Evolutionary conservation across 2,329 filamentous ascomycete genomes (phyloP).

Genomic region (Epichloe glyceriae): DNA sequence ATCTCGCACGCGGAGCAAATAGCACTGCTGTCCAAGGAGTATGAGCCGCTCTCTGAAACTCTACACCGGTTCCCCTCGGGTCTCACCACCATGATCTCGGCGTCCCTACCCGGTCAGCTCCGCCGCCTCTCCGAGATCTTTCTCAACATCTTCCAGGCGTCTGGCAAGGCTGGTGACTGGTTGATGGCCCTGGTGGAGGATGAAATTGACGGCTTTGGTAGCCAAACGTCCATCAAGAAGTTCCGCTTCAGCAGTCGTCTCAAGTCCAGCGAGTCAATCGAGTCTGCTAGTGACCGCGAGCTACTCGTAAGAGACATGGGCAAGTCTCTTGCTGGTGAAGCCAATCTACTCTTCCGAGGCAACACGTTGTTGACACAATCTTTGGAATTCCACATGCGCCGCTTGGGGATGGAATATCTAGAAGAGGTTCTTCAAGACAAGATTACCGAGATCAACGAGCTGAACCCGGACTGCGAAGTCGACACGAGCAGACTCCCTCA

Average conservation of each 20-base stretch:
- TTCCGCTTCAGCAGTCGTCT: constrained; percentile 58
- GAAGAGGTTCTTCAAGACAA: constrained; percentile 79
- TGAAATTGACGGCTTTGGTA: constrained; percentile 87
- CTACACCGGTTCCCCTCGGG: constrained; percentile 75
- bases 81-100: constrained; percentile 72
- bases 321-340: constrained; percentile 70
- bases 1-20: constrained; percentile 79
- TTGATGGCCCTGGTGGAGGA: constrained; percentile 87
- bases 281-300: constrained; percentile 52
- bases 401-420: constrained; percentile 83
- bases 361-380: constrained; percentile 91
- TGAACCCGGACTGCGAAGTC: constrained; percentile 87
- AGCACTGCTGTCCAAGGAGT: constrained; percentile 76
- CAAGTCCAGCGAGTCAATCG: constrained; percentile 56
- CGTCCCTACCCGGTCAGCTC: constrained; percentile 64
- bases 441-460: constrained; percentile 77
- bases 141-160: constrained; percentile 91
- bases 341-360: constrained; percentile 87
- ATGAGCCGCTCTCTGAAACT: constrained; percentile 67
- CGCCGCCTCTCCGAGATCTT: constrained; percentile 74
- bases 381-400: constrained; percentile 89
- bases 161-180: constrained; percentile 75
- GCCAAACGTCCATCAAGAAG: constrained; percentile 63
- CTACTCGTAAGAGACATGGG: constrained; percentile 64
- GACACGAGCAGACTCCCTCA: constrained; percentile 64